Base-by-base conservation (phyloP, 1,139 yeast species). In the Debaryomyces coudertii region DNA sequence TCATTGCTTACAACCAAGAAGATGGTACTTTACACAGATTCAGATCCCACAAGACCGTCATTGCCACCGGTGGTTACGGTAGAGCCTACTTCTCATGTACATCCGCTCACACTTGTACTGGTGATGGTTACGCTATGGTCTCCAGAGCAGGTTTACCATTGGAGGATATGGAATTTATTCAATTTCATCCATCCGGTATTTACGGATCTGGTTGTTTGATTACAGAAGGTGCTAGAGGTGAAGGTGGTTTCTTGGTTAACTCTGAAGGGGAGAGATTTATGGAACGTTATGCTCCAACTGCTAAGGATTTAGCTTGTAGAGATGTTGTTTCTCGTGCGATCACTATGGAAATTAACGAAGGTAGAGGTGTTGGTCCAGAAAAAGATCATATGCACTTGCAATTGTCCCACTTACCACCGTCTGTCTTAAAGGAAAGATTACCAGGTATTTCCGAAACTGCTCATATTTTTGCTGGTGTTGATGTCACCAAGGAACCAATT, bases 381-480 rank as follows among this genome's bases (percentile, higher is more conserved):
- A 87, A 87, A 75, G 99, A 93, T 74, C 99, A 93, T 80, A 87
- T 93, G 83, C 85, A 68, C 80, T 82, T 93, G 70, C 99, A 93
- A 78, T 82, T 93, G 68, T 84, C 93, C 50, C 99, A 93, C 69
- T 79, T 93, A 66, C 99, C 99, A 45, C 87, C 97, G 41, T 74
- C 87, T 47, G 97, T 93, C 42, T 80, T 93, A 64, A 83, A 89
- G 68, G 97, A 90, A 78, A 88, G 99, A 79, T 81, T 93, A 64
- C 99, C 99, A 60, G 99, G 99, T 85, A 93, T 93, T 62, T 90
- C 98, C 53, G 98, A 93, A 78, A 92, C 99, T 52, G 98, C 98
- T 40, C 88, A 92, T 57, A 92, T 93, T 72, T 93, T 93, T 63
- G 97, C 99, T 45, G 99, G 99, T 78, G 98, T 93, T 57, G 99